Percentiles rank a stretch among this genome's conserved stretches.
Conservation (phyloP, 495 filamentous ascomycete species). For the Penicillium lagena region DNA sequence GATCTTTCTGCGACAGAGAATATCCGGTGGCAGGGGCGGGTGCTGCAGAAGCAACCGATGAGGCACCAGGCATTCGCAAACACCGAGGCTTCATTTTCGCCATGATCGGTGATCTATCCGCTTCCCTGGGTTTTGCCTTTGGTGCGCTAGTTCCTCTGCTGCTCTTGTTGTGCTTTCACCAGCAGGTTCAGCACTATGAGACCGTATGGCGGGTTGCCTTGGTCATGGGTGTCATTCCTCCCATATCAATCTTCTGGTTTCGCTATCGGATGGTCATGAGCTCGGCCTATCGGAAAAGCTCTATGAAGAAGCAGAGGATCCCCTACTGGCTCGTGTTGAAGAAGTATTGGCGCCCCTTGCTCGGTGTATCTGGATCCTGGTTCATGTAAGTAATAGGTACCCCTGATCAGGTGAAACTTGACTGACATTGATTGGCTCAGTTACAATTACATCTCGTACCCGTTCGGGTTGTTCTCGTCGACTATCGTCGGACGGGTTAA, state of each 20-base stretch:
- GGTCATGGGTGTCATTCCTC: conserved; percentile 23
- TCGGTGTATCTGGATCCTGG: conserved; percentile 28
- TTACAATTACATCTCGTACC: conserved; percentile 37
- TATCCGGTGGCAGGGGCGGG: conserved; percentile 27
- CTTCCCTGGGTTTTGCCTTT: conserved; percentile 24
- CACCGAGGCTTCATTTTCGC: conserved; percentile 30
- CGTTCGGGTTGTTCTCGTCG: conserved; percentile 30
- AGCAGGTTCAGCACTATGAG: conserved; percentile 16
- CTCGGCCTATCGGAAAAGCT: conserved; percentile 67
- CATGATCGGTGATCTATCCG: conserved; percentile 28
- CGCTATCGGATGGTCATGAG: conserved; percentile 36
- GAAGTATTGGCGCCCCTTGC: conserved; percentile 31
- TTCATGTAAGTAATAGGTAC: conserved; percentile 18
- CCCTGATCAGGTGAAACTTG: background rate
- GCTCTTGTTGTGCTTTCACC: conserved; percentile 23
- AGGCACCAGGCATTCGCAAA: conserved; percentile 17
- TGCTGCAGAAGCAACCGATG: conserved; percentile 30
- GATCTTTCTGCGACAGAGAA: conserved; percentile 9
- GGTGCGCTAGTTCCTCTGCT: conserved; percentile 23
- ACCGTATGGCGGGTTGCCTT: conserved; percentile 27
- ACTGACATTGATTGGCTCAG: conserved; percentile 1
- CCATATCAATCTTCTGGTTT: conserved; percentile 33
- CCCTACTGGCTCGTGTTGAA: conserved; percentile 25
- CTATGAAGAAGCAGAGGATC: conserved; percentile 32
- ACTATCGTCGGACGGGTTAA: conserved; percentile 34